Percentiles rank a stretch among this genome's conserved stretches.
phyloP scores from a whole-genome alignment of 352 stramenopile genomes.

The Pythium volutum region DNA sequence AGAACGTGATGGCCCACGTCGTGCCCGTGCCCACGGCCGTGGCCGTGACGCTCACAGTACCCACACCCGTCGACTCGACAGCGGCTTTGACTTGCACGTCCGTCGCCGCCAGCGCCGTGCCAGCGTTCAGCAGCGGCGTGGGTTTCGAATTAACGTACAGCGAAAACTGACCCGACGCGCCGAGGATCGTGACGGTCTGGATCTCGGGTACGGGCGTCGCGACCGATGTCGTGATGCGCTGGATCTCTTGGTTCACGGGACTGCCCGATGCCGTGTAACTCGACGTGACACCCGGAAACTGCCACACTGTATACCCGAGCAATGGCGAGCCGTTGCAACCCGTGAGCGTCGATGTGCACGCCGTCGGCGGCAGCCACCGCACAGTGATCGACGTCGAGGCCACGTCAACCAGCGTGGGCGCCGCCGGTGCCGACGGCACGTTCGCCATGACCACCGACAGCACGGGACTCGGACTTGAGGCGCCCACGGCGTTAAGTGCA shows the following conservation, averaged over 20 bases:
- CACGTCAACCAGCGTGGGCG: conserved; percentile 62
- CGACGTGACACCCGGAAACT: conserved; percentile 81
- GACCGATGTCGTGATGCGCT: conserved; percentile 86
- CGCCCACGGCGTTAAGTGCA: conserved; percentile 81
- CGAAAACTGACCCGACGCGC: conserved; percentile 62
- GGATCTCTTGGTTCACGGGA: conserved; percentile 83
- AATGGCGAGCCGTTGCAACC: conserved; percentile 74
- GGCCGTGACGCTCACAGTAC: conserved; percentile 47
- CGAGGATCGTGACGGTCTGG: conserved; percentile 65
- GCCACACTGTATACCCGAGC: conserved; percentile 93
- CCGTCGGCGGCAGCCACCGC: conserved; percentile 55
- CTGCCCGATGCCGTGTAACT: conserved; percentile 75
- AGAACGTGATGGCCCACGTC: conserved; percentile 75
- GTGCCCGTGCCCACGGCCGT: conserved; percentile 38
- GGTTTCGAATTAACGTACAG: conserved; percentile 68
- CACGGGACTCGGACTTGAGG: conserved; percentile 77
- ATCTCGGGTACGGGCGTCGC: conserved; percentile 55
- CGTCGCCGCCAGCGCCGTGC: conserved; percentile 25
- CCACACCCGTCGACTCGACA: conserved; percentile 51
- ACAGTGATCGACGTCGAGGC: conserved; percentile 59
- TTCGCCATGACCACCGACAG: conserved; percentile 89
- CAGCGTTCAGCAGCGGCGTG: conserved; percentile 44
- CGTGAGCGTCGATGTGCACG: conserved; percentile 70
- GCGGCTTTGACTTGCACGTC: conserved; percentile 45
- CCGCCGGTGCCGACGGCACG: conserved; percentile 45